These are phyloP conservation scores for Monosporascus sp. DNA, from an alignment of 2,329 filamentous ascomycete genomes.

Conservation along the genomic window DNA sequence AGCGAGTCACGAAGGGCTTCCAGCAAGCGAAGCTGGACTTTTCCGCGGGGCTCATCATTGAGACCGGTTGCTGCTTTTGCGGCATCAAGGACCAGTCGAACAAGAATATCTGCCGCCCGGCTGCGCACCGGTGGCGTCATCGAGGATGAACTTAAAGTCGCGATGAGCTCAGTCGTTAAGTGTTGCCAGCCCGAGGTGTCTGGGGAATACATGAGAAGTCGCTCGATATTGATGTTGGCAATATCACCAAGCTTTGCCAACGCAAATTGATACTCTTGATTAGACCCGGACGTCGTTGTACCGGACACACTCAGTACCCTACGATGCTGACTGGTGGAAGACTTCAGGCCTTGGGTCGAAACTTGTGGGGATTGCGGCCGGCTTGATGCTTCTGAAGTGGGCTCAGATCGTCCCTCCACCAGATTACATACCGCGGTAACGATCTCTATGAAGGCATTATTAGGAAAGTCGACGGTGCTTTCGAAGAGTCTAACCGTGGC, in stretches of 20 bases:
- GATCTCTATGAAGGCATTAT: conserved; percentile 72
- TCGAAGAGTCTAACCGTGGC: conserved; percentile 84
- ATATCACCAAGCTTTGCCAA: conserved; percentile 70
- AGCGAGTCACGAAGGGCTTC: conserved; percentile 60
- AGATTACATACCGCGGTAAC: conserved; percentile 70
- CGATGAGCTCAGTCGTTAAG: conserved; percentile 52
- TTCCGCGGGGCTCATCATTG: conserved; percentile 43
- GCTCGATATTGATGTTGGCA: conserved; percentile 66
- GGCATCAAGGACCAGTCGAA: conserved; percentile 51
- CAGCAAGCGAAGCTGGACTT: conserved; percentile 68
- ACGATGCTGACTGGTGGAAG: conserved; percentile 33
- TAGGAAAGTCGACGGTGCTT: conserved; percentile 86
- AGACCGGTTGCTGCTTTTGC: conserved; percentile 50
- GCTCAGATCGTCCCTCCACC: conserved; percentile 40
- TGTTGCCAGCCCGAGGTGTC: conserved; percentile 70
- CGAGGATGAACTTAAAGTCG: conserved; percentile 40
- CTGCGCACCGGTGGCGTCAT: conserved; percentile 48
- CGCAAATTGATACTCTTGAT: conserved; percentile 61
- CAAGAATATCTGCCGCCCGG: conserved; percentile 60
- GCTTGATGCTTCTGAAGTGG: conserved; percentile 23
- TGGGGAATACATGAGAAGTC: conserved; percentile 63
- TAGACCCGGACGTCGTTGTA: conserved; percentile 40
- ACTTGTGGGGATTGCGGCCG: conserved; percentile 32
- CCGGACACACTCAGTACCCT: conserved; percentile 43
- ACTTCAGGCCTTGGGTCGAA: conserved; percentile 20